Base-by-base conservation (phyloP, 2,329 filamentous ascomycete genomes). In the Harringtonia aguacate region DNA sequence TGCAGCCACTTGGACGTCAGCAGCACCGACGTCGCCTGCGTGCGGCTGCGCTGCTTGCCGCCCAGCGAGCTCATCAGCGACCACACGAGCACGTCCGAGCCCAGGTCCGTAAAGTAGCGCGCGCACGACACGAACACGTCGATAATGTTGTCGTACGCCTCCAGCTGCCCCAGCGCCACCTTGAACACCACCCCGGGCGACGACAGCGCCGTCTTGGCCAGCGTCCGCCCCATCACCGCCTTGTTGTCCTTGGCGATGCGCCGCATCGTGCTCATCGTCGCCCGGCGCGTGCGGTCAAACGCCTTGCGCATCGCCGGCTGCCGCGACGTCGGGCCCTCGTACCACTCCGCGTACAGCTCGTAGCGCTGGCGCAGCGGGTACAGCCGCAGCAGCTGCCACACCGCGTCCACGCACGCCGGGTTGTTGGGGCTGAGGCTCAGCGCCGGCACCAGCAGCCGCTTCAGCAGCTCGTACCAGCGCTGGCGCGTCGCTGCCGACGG, bases 121-220 rank as follows among this genome's bases (percentile, higher is more conserved):
- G 86, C 88, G 56, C 89, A 95, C 58, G 95, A 88, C 14, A 97
- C 89, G 48, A 98, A 86, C 6, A 87, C 86, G 49, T 95, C 86
- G 45, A 95, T 95, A 48, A 98, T 74, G 58, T 97, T 98, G 58
- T 84, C 85, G 60, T 98, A 98, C 0, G 84, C 82, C 61, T 98
- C 89, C 47, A 95, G 86, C 61, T 95, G 89, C 49, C 81, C 81
- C 46, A 98, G 78, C 8, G 89, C 87, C 45, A 90, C 84, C 55
- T 81, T 81, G 66, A 95, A 95, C 21, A 97, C 89, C 45, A 95
- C 75, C 22, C 90, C 90, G 2, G 92, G 94, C 36, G 87, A 92
- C 1, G 87, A 81, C 55, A 87, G 85, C 22, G 89, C 88, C n/a
- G 89, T 84, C 63, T 95, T 97, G 9, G 90, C 89, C 27, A 98